Conservation (phyloP, 2,329 filamentous ascomycete species). For the Colletotrichum filicis region DNA sequence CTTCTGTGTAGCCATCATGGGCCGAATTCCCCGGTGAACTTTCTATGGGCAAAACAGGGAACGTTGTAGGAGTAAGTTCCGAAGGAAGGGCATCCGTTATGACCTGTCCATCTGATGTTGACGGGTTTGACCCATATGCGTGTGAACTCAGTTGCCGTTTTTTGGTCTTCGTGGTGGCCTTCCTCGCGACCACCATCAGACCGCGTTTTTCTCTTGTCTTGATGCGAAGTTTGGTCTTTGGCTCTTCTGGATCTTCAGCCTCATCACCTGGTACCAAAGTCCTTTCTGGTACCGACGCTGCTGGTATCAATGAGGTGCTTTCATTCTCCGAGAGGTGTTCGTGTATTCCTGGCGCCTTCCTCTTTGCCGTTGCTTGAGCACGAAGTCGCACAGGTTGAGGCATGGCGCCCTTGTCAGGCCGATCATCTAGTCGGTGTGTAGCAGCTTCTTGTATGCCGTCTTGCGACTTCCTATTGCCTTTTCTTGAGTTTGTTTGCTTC, state of each 20-base stretch:
- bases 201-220: slow-evolving; percentile 59
- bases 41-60: background rate
- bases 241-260: slow-evolving; percentile 27
- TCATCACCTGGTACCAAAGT: background rate
- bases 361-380: background rate
- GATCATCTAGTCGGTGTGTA: background rate
- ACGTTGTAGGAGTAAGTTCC: background rate
- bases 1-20: background rate
- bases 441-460: background rate
- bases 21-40: background rate
- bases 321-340: background rate
- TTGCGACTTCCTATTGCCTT: background rate
- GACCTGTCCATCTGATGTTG: background rate
- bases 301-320: background rate
- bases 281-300: background rate
- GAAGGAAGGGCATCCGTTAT: background rate
- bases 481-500: background rate
- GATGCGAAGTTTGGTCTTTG: slow-evolving; percentile 58
- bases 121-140: background rate
- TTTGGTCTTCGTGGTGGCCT: slow-evolving; percentile 26
- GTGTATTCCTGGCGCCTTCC: background rate
- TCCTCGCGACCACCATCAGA: slow-evolving; percentile 57
- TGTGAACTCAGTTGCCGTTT: background rate
- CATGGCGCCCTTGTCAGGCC: background rate
- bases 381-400: background rate